Evolutionary conservation across 768 basidiomycete species (phyloP).

Genomic region (Lactarius psammicola): DNA sequence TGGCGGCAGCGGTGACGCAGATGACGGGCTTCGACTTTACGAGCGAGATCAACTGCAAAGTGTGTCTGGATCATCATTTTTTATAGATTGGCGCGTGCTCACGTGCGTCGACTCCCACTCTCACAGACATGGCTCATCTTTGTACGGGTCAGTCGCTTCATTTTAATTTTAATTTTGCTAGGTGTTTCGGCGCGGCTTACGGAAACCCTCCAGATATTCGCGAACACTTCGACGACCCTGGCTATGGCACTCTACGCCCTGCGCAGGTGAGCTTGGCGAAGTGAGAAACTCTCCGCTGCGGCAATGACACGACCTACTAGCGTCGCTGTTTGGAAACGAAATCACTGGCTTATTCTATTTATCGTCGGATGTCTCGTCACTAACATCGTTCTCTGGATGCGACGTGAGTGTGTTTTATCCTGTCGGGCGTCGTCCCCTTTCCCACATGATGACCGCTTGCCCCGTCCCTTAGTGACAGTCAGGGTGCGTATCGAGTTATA

Average conservation of each 20-base stretch:
- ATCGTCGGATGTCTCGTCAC: conserved; percentile 5
- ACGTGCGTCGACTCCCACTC: neutral
- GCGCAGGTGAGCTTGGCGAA: conserved; percentile 8
- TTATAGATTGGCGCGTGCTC: neutral
- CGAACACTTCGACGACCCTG: conserved; percentile 15
- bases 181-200: neutral
- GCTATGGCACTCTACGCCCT: conserved; percentile 20
- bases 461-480: neutral
- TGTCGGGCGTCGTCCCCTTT: neutral
- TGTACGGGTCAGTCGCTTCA: conserved; percentile 3
- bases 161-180: neutral
- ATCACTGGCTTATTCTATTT: conserved; percentile 9
- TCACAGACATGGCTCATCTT: conserved; percentile 17
- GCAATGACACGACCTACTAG: neutral
- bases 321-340: conserved; percentile 20
- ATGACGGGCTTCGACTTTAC: conserved; percentile 20
- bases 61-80: neutral
- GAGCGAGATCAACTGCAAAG: conserved; percentile 16
- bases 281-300: neutral
- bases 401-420: conserved; percentile 1
- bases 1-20: conserved; percentile 13
- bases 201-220: conserved; percentile 9
- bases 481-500: neutral
- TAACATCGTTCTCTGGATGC: conserved; percentile 23
- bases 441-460: neutral